A percentile compares a stretch with the other conserved stretches of the same genome.
These are phyloP conservation scores for Fomitopsis betulina DNA, from an alignment of 1,284 basidiomycete genomes.

Conservation along the genomic window DNA sequence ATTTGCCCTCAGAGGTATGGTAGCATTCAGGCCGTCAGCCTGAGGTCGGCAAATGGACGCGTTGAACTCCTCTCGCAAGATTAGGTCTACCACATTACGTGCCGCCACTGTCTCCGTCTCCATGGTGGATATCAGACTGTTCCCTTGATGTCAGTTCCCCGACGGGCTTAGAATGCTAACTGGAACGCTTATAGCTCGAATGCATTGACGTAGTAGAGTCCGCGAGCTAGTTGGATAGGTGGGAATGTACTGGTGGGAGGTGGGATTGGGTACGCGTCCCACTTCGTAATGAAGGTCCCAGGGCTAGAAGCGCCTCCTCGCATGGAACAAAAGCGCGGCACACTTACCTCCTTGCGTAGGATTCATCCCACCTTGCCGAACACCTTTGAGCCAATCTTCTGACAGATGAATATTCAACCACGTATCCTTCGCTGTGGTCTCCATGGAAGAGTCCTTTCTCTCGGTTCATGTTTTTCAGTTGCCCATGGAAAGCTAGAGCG, in stretches of 20 bases:
- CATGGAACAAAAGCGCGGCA: not conserved
- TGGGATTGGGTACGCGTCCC: slow-evolving; percentile 75
- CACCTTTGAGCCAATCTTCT: slow-evolving; percentile 61
- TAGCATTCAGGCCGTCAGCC: not conserved
- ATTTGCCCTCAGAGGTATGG: slow-evolving; percentile 23
- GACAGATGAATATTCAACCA: slow-evolving; percentile 86
- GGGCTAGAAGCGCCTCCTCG: not conserved
- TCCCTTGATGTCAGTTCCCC: not conserved
- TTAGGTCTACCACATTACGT: slow-evolving; percentile 78
- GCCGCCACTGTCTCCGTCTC: slow-evolving; percentile 87
- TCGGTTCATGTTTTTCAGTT: slow-evolving; percentile 33
- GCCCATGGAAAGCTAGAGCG: slow-evolving; percentile 82
- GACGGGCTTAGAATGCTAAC: slow-evolving; percentile 2
- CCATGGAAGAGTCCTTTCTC: slow-evolving; percentile 5
- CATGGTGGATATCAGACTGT: slow-evolving; percentile 81
- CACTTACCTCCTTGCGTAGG: slow-evolving; percentile 65
- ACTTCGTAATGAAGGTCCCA: slow-evolving; percentile 34
- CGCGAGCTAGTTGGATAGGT: slow-evolving; percentile 70
- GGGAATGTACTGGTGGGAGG: slow-evolving; percentile 68
- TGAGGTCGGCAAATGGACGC: slow-evolving; percentile 46
- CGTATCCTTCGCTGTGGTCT: slow-evolving; percentile 36
- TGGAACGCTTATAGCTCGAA: slow-evolving; percentile 57
- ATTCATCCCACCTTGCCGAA: slow-evolving; percentile 83
- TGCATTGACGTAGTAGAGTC: slow-evolving; percentile 86
- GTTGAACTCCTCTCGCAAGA: slow-evolving; percentile 65